Conservation (phyloP, 352 stramenopile genomes). For the Phytophthora tubulina region DNA sequence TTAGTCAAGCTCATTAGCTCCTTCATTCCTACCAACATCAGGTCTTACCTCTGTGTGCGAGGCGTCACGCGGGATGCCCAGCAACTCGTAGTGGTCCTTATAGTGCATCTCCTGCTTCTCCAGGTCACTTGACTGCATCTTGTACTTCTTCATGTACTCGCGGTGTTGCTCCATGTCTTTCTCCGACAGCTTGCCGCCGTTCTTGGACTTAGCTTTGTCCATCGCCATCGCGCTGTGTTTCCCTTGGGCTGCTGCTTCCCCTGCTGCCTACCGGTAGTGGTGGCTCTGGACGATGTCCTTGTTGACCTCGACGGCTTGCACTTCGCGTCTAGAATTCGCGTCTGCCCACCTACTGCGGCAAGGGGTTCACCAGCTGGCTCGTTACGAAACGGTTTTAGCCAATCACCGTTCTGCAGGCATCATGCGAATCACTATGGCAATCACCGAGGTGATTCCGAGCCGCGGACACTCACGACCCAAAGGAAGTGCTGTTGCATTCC, state of each 20-base stretch:
- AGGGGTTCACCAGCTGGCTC: conserved; percentile 24
- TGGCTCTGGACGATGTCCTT: conserved; percentile 7
- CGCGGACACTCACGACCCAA: too few species aligned
- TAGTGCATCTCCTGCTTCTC: conserved; percentile 65
- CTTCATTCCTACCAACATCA: background rate
- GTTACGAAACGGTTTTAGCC: background rate
- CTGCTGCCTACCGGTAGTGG: background rate
- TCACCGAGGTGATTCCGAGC: background rate
- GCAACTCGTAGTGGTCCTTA: conserved; percentile 84
- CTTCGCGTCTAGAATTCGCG: background rate
- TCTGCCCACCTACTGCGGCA: conserved; percentile 14
- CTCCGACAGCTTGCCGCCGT: conserved; percentile 47
- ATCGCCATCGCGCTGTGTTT: conserved; percentile 14
- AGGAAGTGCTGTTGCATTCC: too few species aligned
- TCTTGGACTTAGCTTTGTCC: conserved; percentile 29
- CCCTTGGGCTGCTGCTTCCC: background rate
- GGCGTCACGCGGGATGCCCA: conserved; percentile 64
- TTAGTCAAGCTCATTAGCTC: conserved; percentile 4
- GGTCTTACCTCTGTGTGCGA: conserved; percentile 71
- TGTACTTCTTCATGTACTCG: conserved; percentile 92
- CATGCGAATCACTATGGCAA: background rate
- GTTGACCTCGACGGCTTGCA: background rate
- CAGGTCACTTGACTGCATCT: conserved; percentile 80
- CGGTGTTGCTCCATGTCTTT: conserved; percentile 88
- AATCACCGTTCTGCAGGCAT: background rate